A percentile compares a stretch with the other conserved stretches of the same genome.
Evolutionary conservation across 148 eudicot genomes (phyloP).

Genomic region (Diospyros lotus): DNA sequence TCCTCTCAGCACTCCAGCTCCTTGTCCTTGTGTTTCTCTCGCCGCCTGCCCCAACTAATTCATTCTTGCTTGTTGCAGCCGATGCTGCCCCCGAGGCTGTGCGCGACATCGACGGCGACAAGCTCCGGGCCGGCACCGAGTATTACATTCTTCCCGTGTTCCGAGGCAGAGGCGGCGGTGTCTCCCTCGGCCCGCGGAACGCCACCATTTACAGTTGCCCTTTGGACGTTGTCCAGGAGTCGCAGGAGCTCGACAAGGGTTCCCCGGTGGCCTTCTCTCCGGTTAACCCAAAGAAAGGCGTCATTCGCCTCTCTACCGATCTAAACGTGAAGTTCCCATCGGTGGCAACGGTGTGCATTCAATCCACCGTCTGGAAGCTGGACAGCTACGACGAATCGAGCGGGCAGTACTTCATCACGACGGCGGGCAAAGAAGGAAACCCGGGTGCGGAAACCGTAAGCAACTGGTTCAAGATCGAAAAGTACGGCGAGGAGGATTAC

Average conservation of each 20-base stretch:
- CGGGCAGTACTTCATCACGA: slow-evolving; percentile 21
- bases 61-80: not conserved
- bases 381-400: not conserved
- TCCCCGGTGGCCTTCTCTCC: slow-evolving; percentile 1
- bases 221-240: not conserved
- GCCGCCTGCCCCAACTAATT: not conserved
- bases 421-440: slow-evolving; percentile 34
- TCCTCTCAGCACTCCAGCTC: too few relatives aligned
- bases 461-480: slow-evolving; percentile 54
- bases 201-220: not conserved
- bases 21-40: not conserved
- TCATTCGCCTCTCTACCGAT: slow-evolving; percentile 31
- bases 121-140: slow-evolving; percentile 11
- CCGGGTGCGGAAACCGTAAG: slow-evolving; percentile 32
- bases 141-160: slow-evolving; percentile 23
- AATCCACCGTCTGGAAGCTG: slow-evolving; percentile 38
- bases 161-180: slow-evolving; percentile 23
- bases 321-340: slow-evolving; percentile 33
- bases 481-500: slow-evolving; percentile 24
- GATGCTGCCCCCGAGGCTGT: slow-evolving; percentile 5
- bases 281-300: slow-evolving; percentile 2
- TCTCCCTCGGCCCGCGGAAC: not conserved
- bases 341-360: slow-evolving; percentile 20
- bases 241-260: not conserved
- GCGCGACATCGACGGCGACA: slow-evolving; percentile 12